Evolutionary conservation across 2,329 filamentous ascomycete species (phyloP).

Genomic region (Byssothecium circinans): DNA sequence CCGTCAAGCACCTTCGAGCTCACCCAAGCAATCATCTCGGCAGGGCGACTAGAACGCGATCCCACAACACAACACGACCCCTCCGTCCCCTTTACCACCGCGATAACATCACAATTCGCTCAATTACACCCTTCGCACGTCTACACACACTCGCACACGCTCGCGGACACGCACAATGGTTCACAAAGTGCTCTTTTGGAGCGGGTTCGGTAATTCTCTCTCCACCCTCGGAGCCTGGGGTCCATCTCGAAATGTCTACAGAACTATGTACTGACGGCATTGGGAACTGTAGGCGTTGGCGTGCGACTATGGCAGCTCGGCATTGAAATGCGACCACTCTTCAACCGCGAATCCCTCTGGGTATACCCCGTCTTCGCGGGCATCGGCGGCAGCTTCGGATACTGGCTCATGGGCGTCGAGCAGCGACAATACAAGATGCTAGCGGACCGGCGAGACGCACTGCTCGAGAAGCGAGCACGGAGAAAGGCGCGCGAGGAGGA

Average conservation of each 20-base stretch:
- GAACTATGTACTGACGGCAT: slow-evolving; percentile 25
- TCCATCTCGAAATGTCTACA: slow-evolving; percentile 6
- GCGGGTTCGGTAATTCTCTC: slow-evolving; percentile 77
- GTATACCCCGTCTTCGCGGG: slow-evolving; percentile 87
- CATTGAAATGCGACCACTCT: slow-evolving; percentile 96
- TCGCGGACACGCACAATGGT: slow-evolving; percentile 45
- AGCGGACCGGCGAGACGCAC: slow-evolving; percentile 72
- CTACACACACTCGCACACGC: slow-evolving; percentile 8
- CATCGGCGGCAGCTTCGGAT: slow-evolving; percentile 88
- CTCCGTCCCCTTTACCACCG: slow-evolving; percentile 14
- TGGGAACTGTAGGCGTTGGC: slow-evolving; percentile 68
- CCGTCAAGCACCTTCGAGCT: slow-evolving; percentile 18
- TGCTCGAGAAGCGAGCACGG: slow-evolving; percentile 88
- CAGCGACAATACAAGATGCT: slow-evolving; percentile 76
- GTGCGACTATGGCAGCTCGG: slow-evolving; percentile 95
- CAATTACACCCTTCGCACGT: slow-evolving; percentile 17
- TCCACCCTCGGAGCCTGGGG: slow-evolving; percentile 10
- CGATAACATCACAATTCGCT: slow-evolving; percentile 13
- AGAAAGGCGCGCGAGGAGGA: slow-evolving; percentile 66
- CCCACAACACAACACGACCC: slow-evolving; percentile 22
- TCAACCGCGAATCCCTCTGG: slow-evolving; percentile 82
- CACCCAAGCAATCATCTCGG: slow-evolving; percentile 21
- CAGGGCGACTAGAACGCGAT: slow-evolving; percentile 26
- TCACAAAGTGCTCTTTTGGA: slow-evolving; percentile 74
- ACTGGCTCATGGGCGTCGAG: slow-evolving; percentile 94